These are phyloP conservation scores for Elaeis oleifera DNA, from an alignment of 202 grass and related monocot genomes.

Conservation along the genomic window DNA sequence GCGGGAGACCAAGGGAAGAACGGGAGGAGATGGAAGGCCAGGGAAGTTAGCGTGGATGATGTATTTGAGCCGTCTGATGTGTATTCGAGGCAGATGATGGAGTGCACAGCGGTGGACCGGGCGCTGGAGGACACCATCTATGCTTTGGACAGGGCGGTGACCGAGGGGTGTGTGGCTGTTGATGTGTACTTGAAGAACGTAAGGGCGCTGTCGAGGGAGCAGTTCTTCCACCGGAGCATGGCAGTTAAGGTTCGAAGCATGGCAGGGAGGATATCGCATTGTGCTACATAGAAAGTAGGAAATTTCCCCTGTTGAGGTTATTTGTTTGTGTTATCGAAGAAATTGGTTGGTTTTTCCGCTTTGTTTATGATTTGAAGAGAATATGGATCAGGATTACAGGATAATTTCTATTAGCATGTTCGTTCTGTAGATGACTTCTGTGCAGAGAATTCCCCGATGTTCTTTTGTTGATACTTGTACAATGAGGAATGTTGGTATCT, in stretches of 20 bases:
- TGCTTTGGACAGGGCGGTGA: slow-evolving; percentile 9
- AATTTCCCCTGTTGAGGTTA: no score
- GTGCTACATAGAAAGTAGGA: neutral
- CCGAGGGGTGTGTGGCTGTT: neutral
- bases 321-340: no score
- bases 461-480: no score
- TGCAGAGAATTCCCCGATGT: no score
- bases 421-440: no score
- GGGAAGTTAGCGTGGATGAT: neutral
- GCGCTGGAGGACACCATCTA: slow-evolving; percentile 9
- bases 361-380: no score
- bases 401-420: no score
- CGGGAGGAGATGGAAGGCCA: neutral
- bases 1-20: neutral
- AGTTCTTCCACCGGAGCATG: slow-evolving; percentile 11
- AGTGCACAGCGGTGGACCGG: neutral
- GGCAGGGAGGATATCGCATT: no score
- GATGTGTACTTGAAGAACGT: slow-evolving; percentile 3
- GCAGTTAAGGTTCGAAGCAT: no score
- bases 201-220: neutral
- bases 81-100: neutral
- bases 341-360: no score
- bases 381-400: no score
- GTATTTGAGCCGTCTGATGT: neutral
- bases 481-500: no score